Evolutionary conservation across 2,329 filamentous ascomycete species (phyloP).

Genomic region (Colletotrichum simmondsii): DNA sequence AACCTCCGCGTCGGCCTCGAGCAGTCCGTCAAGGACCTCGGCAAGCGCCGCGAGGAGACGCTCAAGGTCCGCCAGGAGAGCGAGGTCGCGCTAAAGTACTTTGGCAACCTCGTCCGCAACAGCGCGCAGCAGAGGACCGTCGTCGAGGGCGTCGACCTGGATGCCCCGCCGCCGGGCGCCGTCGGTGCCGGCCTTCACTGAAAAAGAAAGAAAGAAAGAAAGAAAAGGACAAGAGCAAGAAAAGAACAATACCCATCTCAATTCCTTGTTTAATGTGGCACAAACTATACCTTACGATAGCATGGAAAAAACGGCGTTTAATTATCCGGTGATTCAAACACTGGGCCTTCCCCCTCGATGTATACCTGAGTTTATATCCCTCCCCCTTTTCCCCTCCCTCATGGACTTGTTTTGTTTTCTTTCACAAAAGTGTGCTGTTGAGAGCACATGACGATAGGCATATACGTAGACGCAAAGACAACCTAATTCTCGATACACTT

Average conservation of each 20-base stretch:
- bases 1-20: conserved; percentile 87
- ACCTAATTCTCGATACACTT: neutral
- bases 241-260: neutral
- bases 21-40: conserved; percentile 86
- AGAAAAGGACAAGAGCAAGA: neutral
- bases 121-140: conserved; percentile 62
- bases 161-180: conserved; percentile 57
- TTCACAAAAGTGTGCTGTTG: neutral
- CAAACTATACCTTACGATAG: conserved; percentile 30
- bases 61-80: conserved; percentile 84
- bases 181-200: conserved; percentile 29
- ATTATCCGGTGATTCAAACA: conserved; percentile 9
- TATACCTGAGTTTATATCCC: conserved; percentile 29
- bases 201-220: neutral
- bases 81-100: conserved; percentile 90
- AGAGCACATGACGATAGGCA: conserved; percentile 2
- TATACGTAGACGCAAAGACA: conserved; percentile 7
- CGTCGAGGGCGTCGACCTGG: conserved; percentile 65
- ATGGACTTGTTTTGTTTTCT: neutral
- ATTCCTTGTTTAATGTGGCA: conserved; percentile 26
- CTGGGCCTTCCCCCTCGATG: conserved; percentile 19
- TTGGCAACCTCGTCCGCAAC: conserved; percentile 82
- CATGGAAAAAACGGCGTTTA: conserved; percentile 34
- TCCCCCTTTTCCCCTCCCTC: conserved; percentile 1
- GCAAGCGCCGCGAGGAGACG: conserved; percentile 82